Conservation (phyloP, 495 filamentous ascomycete genomes). For the Chaetomidium leptoderma region DNA sequence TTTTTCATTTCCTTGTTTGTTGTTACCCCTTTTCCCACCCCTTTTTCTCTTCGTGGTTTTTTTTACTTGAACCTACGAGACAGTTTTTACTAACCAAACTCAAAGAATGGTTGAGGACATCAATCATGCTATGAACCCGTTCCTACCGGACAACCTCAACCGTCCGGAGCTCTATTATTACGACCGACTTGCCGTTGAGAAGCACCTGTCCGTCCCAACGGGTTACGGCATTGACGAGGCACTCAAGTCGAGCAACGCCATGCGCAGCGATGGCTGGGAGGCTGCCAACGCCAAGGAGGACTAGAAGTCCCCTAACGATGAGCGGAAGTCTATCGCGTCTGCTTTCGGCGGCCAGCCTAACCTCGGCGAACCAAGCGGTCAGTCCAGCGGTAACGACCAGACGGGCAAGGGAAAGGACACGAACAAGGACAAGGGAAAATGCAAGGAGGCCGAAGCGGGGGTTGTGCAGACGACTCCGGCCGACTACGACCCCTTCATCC, state of each 20-base stretch:
- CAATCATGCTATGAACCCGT: neutral
- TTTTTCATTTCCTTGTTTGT: neutral
- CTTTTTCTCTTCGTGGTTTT: neutral
- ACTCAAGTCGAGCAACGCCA: neutral
- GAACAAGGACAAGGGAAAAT: neutral
- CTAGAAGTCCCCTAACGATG: neutral
- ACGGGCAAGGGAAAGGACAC: neutral
- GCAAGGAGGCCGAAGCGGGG: neutral
- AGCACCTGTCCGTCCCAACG: neutral
- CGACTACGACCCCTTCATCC: neutral
- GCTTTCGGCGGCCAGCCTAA: no score
- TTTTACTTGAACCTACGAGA: neutral
- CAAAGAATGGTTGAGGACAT: neutral
- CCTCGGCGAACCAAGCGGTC: no score
- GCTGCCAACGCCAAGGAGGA: neutral
- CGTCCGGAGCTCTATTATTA: neutral
- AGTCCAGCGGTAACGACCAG: no score
- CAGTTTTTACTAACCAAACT: neutral
- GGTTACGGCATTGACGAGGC: neutral
- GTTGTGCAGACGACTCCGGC: neutral
- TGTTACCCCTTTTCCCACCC: neutral
- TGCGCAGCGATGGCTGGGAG: neutral
- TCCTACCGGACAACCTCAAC: neutral
- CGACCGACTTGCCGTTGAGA: neutral
- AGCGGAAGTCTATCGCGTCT: neutral